phyloP scores from a whole-genome alignment of 179 eudicot species.

The Silene vulgaris region DNA sequence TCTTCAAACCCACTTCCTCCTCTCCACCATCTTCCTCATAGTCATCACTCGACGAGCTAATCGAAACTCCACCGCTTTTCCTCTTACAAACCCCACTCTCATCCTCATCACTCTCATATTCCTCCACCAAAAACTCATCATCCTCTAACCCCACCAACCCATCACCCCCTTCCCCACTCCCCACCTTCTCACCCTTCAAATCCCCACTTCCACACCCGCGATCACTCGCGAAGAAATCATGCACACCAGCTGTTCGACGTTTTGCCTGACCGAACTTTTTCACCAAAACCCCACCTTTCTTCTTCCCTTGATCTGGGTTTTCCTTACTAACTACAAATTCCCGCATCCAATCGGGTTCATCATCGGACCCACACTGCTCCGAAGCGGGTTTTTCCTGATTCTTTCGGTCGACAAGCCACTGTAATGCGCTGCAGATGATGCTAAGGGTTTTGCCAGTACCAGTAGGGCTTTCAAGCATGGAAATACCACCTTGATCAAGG shows the following conservation, averaged over 20 bases:
- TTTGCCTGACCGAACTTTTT: constrained; percentile 32
- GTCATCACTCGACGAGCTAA: constrained; percentile 62
- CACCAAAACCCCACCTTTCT: constrained; percentile 30
- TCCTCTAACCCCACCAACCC: constrained; percentile 47
- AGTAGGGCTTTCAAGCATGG: constrained; percentile 97
- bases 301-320: constrained; percentile 32
- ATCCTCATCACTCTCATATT: constrained; percentile 63
- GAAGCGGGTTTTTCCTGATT: constrained; percentile 14
- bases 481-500: constrained; percentile 73
- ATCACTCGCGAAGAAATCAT: constrained; percentile 28
- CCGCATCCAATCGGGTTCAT: constrained; percentile 91
- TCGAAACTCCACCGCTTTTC: constrained; percentile 42
- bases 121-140: constrained; percentile 72
- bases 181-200: constrained; percentile 23
- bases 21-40: constrained; percentile 44
- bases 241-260: constrained; percentile 37
- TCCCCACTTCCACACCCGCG: background rate
- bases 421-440: constrained; percentile 84
- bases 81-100: constrained; percentile 48
- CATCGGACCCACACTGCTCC: constrained; percentile 38
- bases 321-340: constrained; percentile 47
- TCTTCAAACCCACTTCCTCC: constrained; percentile 49
- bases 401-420: constrained; percentile 74
- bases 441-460: constrained; percentile 96
- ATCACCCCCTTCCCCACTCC: constrained; percentile 9